phyloP scores from a whole-genome alignment of 164 flowering plant species.

The Brasenia schreberi region DNA sequence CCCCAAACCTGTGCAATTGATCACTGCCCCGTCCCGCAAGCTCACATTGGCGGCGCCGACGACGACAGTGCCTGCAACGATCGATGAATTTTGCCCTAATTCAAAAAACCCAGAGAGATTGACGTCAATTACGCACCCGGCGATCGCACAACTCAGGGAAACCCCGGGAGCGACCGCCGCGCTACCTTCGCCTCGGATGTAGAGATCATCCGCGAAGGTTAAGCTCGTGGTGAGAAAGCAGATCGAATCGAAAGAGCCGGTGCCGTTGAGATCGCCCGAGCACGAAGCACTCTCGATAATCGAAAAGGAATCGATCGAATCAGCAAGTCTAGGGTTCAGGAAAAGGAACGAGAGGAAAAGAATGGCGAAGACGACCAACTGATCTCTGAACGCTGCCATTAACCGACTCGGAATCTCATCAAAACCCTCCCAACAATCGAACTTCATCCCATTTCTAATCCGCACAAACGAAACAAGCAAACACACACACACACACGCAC shows the following conservation, averaged over 20 bases:
- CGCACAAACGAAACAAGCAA: background rate
- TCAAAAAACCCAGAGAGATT: conserved; percentile 42
- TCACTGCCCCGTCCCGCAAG: conserved; percentile 27
- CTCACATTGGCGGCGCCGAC: conserved; percentile 30
- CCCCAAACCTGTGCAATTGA: conserved; percentile 54
- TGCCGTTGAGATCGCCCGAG: conserved; percentile 41
- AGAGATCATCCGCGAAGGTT: conserved; percentile 31
- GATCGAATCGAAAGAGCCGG: conserved; percentile 44
- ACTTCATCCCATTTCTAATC: background rate
- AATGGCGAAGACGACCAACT: background rate
- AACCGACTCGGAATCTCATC: background rate
- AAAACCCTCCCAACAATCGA: background rate
- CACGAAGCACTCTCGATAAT: conserved; percentile 43
- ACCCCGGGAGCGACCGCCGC: conserved; percentile 40
- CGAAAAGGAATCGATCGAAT: conserved; percentile 17
- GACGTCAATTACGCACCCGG: conserved; percentile 40
- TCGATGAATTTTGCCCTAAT: conserved; percentile 28
- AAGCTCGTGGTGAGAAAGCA: conserved; percentile 40
- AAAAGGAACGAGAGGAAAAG: conserved; percentile 30
- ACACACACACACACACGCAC: background rate
- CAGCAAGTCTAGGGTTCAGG: conserved; percentile 61
- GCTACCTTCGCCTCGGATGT: conserved; percentile 52
- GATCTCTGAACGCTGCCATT: background rate
- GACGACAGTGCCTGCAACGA: conserved; percentile 35
- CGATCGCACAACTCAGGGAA: conserved; percentile 25